Evolutionary conservation across 2,329 filamentous ascomycete species (phyloP).

Genomic region (Ophiocordyceps robertsii): DNA sequence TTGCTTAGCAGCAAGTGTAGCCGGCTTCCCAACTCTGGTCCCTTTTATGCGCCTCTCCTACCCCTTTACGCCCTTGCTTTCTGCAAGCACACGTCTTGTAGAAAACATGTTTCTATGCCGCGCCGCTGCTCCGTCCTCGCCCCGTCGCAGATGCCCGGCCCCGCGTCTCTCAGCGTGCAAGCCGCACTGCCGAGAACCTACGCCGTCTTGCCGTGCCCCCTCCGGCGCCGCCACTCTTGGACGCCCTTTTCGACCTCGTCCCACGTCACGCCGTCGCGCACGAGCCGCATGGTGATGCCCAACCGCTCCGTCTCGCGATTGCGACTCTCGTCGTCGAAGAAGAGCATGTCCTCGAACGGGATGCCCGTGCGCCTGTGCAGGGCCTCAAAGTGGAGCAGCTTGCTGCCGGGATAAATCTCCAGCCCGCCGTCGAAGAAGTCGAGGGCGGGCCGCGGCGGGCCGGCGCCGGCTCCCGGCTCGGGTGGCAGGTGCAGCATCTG

Average conservation of each 20-base stretch:
- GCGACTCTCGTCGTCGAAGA: conserved; percentile 85
- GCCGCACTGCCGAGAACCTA: neutral
- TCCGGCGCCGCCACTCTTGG: conserved; percentile 64
- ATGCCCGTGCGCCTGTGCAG: conserved; percentile 60
- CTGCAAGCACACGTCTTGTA: too few species aligned
- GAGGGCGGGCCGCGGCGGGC: conserved; percentile 31
- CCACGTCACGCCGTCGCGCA: conserved; percentile 65
- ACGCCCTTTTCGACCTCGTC: conserved; percentile 70
- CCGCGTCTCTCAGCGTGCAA: too few species aligned
- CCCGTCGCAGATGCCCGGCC: too few species aligned
- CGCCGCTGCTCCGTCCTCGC: neutral
- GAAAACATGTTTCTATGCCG: too few species aligned
- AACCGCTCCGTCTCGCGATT: conserved; percentile 71
- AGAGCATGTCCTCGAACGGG: conserved; percentile 73
- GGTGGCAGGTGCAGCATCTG: conserved; percentile 50
- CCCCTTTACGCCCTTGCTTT: too few species aligned
- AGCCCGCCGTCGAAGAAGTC: conserved; percentile 46
- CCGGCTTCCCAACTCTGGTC: too few species aligned
- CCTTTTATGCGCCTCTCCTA: too few species aligned
- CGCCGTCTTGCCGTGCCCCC: conserved; percentile 25
- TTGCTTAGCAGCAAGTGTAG: too few species aligned
- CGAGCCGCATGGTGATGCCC: conserved; percentile 74
- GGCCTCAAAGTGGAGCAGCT: conserved; percentile 72
- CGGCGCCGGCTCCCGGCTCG: conserved; percentile 5
- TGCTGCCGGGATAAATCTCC: conserved; percentile 64